A percentile compares a stretch with the other conserved stretches of the same genome.
Evolutionary conservation across 352 stramenopile genomes (phyloP).

Genomic region (Thalassiosira delicatula): DNA sequence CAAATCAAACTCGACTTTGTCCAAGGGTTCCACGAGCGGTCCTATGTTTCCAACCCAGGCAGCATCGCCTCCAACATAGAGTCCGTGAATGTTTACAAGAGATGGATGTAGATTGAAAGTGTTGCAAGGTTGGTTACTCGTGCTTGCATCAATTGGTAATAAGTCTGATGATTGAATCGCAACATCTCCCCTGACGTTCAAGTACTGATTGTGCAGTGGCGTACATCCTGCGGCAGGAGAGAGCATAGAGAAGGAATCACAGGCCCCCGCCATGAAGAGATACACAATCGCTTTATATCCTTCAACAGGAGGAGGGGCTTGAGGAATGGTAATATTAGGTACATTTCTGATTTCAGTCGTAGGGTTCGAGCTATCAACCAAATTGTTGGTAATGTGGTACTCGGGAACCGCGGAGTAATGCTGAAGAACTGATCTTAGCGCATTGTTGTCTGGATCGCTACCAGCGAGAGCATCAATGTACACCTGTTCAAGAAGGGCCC

Average conservation of each 20-base stretch:
- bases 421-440: constrained; percentile 42
- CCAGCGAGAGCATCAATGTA: constrained; percentile 31
- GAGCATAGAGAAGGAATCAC: constrained; percentile 58
- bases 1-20: constrained; percentile 33
- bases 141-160: constrained; percentile 47
- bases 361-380: constrained; percentile 34
- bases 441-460: constrained; percentile 35
- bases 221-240: constrained; percentile 50
- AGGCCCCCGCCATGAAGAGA: constrained; percentile 72
- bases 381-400: constrained; percentile 68
- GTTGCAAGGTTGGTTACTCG: constrained; percentile 61
- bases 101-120: constrained; percentile 68
- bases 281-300: constrained; percentile 80
- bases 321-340: constrained; percentile 33
- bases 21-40: constrained; percentile 56
- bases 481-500: constrained; percentile 42
- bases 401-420: constrained; percentile 61
- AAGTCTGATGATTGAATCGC: constrained; percentile 52
- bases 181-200: constrained; percentile 56
- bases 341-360: constrained; percentile 19
- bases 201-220: constrained; percentile 63
- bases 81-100: constrained; percentile 49
- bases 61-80: constrained; percentile 66
- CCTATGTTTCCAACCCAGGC: constrained; percentile 74
- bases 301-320: constrained; percentile 37